Base-by-base conservation (phyloP, 345 rosid genomes). In the Salix arbutifolia region DNA sequence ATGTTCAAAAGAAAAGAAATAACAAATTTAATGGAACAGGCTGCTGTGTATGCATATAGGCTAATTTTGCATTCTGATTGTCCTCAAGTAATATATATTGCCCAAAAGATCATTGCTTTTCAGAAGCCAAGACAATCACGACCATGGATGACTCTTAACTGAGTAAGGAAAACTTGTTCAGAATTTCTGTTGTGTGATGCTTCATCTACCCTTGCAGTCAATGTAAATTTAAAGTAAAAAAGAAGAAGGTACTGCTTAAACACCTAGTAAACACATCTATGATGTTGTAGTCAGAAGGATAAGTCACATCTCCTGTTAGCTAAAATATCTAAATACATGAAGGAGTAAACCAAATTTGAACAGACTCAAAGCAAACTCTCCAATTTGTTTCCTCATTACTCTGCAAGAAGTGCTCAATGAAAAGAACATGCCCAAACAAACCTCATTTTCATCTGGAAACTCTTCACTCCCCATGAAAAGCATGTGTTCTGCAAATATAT, bases 381-480 rank as follows among this genome's bases (percentile, higher is more conserved):
- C 23, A 52, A 2, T 17, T 52, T 71, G 1, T 52, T 30, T 50
- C 33, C 40, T 71, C 64, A 4, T 48, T 48, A 4, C 25, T 28
- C 13, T 18, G 16, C n/a, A 14, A 40, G 25, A 11, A 31, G 18
- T 17, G 67, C 18, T 67, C 21, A 6, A 65, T 12, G 40, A 78
- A 8, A 77, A 80, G 44, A 21, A 75, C 21, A 66, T 7, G n/a
- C 74, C 35, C 23, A 50, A 70, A 83, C 89, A 77, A 42, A 96
- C 99, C 97, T 96, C 99, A 78, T 96, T 96, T 78, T 96, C 99
- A 70, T 96, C 97, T 4, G 98, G 97, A 83, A 91, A 96, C 58
- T 88, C 94, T 9, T 86, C 75, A 83, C 99, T 96, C 71, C 99
- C 98, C 98, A 96, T 93, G 88, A 93, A 96, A n/a, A 96, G 92